Conservation (phyloP, 768 basidiomycete genomes). For the Hortiboletus campestris region DNA sequence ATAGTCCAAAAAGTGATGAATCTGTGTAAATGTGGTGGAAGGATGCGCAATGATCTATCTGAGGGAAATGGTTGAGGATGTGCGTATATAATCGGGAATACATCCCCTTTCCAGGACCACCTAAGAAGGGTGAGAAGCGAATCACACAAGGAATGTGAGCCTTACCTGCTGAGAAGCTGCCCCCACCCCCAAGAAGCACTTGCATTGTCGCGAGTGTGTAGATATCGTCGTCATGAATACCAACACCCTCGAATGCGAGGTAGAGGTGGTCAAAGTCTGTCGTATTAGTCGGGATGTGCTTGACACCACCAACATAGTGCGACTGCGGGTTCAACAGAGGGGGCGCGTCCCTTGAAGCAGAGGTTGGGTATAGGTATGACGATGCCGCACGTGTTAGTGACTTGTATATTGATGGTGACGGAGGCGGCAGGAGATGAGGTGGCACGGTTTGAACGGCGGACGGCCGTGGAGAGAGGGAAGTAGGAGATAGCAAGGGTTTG, state of each 20-base stretch:
- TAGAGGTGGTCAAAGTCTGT: conserved; percentile 92
- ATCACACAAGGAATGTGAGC: background rate
- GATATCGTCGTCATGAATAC: conserved; percentile 88
- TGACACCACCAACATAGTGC: conserved; percentile 83
- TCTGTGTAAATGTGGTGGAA: conserved; percentile 99
- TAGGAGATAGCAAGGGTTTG: conserved; percentile 36
- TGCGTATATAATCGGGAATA: conserved; percentile 95
- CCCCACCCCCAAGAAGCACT: conserved; percentile 91
- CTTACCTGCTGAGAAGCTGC: conserved; percentile 89
- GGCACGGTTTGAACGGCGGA: conserved; percentile 39
- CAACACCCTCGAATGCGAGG: conserved; percentile 87
- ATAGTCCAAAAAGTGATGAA: conserved; percentile 89
- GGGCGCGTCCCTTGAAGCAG: conserved; percentile 12
- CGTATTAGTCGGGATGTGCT: conserved; percentile 56
- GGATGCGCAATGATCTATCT: conserved; percentile 91
- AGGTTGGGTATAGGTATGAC: conserved; percentile 57
- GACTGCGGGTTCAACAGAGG: conserved; percentile 33
- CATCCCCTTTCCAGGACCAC: conserved; percentile 99
- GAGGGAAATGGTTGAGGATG: conserved; percentile 91
- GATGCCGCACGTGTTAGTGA: conserved; percentile 75
- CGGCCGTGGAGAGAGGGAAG: conserved; percentile 25
- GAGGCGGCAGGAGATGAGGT: conserved; percentile 57
- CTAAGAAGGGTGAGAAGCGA: conserved; percentile 33
- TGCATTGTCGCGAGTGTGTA: conserved; percentile 94
- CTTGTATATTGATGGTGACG: conserved; percentile 56